Conservation (phyloP, 768 basidiomycete genomes). For the Coprinopsis sp. region DNA sequence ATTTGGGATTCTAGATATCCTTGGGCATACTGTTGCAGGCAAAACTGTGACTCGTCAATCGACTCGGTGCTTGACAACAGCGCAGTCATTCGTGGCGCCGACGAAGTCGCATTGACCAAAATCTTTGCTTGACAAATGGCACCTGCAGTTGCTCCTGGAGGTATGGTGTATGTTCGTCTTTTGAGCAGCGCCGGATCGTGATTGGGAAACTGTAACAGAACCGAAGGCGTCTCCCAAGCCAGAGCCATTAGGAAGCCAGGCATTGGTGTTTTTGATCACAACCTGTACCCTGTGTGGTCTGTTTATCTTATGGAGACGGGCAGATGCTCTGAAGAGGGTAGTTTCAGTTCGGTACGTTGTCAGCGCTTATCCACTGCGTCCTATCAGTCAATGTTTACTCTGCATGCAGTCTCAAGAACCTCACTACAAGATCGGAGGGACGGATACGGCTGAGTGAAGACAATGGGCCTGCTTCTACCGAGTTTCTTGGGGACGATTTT, state of each 20-base stretch:
- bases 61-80: too few species aligned
- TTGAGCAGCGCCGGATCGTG: too few species aligned
- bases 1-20: too few species aligned
- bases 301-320: slow-evolving; percentile 61
- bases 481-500: slow-evolving; percentile 60
- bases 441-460: slow-evolving; percentile 65
- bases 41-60: too few species aligned
- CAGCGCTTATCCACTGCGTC: too few species aligned
- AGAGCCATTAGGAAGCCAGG: slow-evolving; percentile 56
- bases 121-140: too few species aligned
- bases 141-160: too few species aligned
- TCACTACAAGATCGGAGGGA: slow-evolving; percentile 49
- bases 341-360: slow-evolving; percentile 64
- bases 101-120: too few species aligned
- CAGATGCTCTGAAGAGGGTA: slow-evolving; percentile 48
- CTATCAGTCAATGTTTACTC: background rate
- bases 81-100: too few species aligned
- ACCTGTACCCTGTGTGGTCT: slow-evolving; percentile 52
- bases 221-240: slow-evolving; percentile 58
- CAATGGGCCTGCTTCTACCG: slow-evolving; percentile 65
- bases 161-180: too few species aligned
- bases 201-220: slow-evolving; percentile 43
- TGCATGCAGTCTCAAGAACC: slow-evolving; percentile 50
- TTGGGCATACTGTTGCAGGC: too few species aligned
- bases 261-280: slow-evolving; percentile 52